Conservation (phyloP, 805 yeast species). For the Ogataea neopini region DNA sequence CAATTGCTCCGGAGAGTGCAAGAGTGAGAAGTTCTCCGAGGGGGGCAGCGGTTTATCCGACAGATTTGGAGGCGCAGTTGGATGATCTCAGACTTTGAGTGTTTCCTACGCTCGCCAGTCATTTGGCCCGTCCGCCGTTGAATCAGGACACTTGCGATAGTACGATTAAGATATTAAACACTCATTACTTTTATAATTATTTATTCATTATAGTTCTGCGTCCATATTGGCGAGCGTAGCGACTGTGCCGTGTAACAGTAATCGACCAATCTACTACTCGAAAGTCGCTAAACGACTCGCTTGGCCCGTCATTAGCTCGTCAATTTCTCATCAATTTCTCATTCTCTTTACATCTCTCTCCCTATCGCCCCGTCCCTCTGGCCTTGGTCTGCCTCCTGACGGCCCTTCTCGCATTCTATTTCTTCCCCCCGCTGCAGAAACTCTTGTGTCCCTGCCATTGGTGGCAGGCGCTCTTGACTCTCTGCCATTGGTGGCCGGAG, state of each 20-base stretch:
- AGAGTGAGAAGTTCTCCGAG: constrained; percentile 9
- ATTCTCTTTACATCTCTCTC: constrained; percentile 11
- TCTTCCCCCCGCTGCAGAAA: no score
- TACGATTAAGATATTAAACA: no score
- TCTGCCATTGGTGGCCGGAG: no score
- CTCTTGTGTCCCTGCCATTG: no score
- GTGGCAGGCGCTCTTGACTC: no score
- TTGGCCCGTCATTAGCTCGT: no score
- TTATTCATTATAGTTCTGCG: not conserved
- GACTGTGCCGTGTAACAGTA: no score
- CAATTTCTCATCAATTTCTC: constrained; percentile 7
- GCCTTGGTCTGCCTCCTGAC: not conserved
- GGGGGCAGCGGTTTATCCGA: not conserved
- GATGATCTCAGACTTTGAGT: constrained; percentile 3
- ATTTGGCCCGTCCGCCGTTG: no score
- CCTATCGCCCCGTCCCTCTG: constrained; percentile 3
- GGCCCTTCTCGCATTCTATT: not conserved
- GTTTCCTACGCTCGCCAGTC: no score
- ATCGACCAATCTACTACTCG: no score
- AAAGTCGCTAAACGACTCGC: no score
- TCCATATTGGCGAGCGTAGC: not conserved
- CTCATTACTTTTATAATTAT: not conserved
- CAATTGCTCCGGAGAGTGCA: constrained; percentile 17
- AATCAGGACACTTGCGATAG: no score
- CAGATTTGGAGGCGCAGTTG: not conserved